Conservation (phyloP, 2,329 filamentous ascomycete genomes). For the Ophiostoma australiae region DNA sequence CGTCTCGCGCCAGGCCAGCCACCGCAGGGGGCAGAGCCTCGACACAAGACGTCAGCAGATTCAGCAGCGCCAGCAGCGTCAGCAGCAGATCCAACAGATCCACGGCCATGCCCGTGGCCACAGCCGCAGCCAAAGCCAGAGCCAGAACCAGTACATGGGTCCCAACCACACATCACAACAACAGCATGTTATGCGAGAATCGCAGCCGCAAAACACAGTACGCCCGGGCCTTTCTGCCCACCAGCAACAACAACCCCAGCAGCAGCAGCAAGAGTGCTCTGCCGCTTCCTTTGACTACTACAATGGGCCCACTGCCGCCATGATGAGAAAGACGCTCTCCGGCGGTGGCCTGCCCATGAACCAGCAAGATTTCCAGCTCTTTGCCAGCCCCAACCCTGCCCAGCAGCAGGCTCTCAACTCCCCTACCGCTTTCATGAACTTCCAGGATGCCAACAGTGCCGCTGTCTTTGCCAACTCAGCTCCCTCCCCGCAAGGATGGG, state of each 20-base stretch:
- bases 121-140: conserved; percentile 30
- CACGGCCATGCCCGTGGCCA: conserved; percentile 30
- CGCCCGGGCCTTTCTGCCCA: conserved; percentile 58
- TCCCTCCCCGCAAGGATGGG: conserved; percentile 43
- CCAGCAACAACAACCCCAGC: conserved; percentile 26
- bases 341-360: conserved; percentile 28
- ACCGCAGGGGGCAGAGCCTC: conserved; percentile 80
- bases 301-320: conserved; percentile 40
- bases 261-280: conserved; percentile 28
- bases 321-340: conserved; percentile 43
- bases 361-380: conserved; percentile 49
- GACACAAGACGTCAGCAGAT: conserved; percentile 64
- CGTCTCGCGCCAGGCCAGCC: conserved; percentile 43
- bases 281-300: conserved; percentile 47
- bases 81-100: conserved; percentile 27
- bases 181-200: conserved; percentile 78
- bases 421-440: conserved; percentile 45
- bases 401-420: conserved; percentile 41
- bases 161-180: conserved; percentile 36
- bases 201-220: conserved; percentile 80
- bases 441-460: conserved; percentile 37
- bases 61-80: conserved; percentile 31
- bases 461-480: conserved; percentile 29
- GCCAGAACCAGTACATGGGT: conserved; percentile 40
- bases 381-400: conserved; percentile 37